Base-by-base conservation (phyloP, 176 grass and related monocot species). In the Bolboschoenus planiculmis region DNA sequence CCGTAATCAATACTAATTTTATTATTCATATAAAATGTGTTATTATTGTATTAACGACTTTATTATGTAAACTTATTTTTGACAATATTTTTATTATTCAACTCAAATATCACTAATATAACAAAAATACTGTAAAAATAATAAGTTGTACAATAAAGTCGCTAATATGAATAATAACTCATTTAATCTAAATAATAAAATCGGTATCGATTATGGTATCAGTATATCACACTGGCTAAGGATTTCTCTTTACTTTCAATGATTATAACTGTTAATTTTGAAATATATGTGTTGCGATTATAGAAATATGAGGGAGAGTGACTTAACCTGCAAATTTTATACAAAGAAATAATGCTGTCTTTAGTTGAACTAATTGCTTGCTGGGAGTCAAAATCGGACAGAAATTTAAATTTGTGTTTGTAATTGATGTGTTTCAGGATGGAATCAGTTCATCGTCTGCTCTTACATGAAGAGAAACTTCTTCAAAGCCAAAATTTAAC, bases 381-480 rank as follows among this genome's bases (percentile, higher is more conserved):
- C 7, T 37, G n/a, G 44, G n/a, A 81, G 37, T 81, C 5, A 81
- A 39, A 59, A n/a, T 42, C 9, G 27, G 59, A 65, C 18, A 31
- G 30, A 27, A 27, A 61, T 65, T 50, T 30, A 1, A 65, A 16
- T 31, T 63, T 15, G 30, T 34, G 13, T 62, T 62, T 10, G 14
- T n/a, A 35, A 35, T 16, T 65, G 61, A 68, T 89, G 82, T 51
- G 83, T 75, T 91, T 53, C 67, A 97, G 94, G 63, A 97, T 97
- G 94, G 94, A 97, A 47, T 85, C 89, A 48, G 89, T 91, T 21
- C 90, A 91, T 78, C 94, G 89, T 54, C 64, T 91, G 80, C 72
- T 97, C 56, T 87, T 93, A 81, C 91, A 93, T 57, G 94, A 93
- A 89, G 86, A 90, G 65, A 93, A 97, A 91, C 81, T 86, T 80